A percentile compares a stretch with the other conserved stretches of the same genome.
These are phyloP conservation scores for Clarireedia homoeocarpa DNA, from an alignment of 2,329 filamentous ascomycete species.

Conservation along the genomic window DNA sequence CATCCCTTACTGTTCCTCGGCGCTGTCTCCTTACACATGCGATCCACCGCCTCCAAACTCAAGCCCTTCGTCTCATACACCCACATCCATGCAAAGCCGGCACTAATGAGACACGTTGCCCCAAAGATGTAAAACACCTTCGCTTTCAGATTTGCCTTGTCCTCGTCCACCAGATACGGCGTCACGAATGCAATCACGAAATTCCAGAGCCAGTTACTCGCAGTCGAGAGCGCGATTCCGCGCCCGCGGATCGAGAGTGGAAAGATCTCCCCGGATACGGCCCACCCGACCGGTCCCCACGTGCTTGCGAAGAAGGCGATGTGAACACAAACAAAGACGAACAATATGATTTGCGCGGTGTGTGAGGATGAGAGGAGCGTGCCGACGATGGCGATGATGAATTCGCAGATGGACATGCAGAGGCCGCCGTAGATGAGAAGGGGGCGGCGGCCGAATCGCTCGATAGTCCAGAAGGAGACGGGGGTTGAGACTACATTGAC, in stretches of 20 bases:
- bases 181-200: slow-evolving; percentile 62
- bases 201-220: slow-evolving; percentile 87
- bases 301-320: slow-evolving; percentile 81
- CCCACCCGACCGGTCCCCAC: slow-evolving; percentile 65
- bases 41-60: slow-evolving; percentile 62
- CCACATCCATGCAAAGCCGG: slow-evolving; percentile 47
- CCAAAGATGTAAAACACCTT: slow-evolving; percentile 49
- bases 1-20: slow-evolving; percentile 36
- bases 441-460: slow-evolving; percentile 70
- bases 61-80: slow-evolving; percentile 64
- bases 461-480: slow-evolving; percentile 74
- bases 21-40: slow-evolving; percentile 37
- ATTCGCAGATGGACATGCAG: slow-evolving; percentile 81
- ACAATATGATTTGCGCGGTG: slow-evolving; percentile 13
- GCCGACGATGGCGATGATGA: slow-evolving; percentile 65
- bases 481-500: slow-evolving; percentile 84
- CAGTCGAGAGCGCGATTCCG: slow-evolving; percentile 76
- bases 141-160: slow-evolving; percentile 26
- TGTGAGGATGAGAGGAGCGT: slow-evolving; percentile 58
- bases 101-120: slow-evolving; percentile 42
- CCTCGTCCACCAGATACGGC: slow-evolving; percentile 56
- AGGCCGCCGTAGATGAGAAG: slow-evolving; percentile 71
- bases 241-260: slow-evolving; percentile 67
- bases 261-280: slow-evolving; percentile 83
- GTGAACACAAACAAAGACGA: slow-evolving; percentile 67